Evolutionary conservation across 1,139 yeast genomes (phyloP).

Genomic region (Sugiyamaella sp.): DNA sequence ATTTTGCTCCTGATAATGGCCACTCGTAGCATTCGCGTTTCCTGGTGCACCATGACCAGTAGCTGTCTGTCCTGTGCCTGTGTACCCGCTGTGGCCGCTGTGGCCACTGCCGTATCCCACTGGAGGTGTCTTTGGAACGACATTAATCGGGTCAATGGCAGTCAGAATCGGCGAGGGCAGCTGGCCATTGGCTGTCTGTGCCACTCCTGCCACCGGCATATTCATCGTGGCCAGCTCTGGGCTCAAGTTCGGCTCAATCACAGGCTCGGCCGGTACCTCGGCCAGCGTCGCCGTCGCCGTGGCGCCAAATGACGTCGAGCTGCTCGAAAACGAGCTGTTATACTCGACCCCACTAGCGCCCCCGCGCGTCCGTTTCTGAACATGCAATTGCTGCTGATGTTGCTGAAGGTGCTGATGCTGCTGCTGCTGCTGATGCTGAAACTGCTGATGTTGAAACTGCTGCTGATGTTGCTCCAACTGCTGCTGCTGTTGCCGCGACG

Average conservation of each 20-base stretch:
- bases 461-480: constrained; percentile 3
- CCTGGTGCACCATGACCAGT: background rate
- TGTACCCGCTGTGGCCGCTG: background rate
- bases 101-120: constrained; percentile 2
- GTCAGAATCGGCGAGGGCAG: constrained; percentile 18
- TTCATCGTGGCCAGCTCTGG: background rate
- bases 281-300: background rate
- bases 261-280: constrained; percentile 9
- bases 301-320: constrained; percentile 2
- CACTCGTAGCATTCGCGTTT: background rate
- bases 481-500: constrained; percentile 14
- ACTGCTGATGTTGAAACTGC: too few species aligned
- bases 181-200: constrained; percentile 9
- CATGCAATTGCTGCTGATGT: background rate
- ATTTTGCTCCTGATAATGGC: background rate
- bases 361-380: background rate
- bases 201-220: background rate
- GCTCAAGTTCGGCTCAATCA: background rate
- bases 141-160: constrained; percentile 13
- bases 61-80: background rate
- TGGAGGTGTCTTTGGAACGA: constrained; percentile 17
- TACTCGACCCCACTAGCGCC: background rate
- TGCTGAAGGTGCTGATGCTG: too few species aligned
- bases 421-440: background rate
- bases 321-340: constrained; percentile 10